Percentiles rank a stretch among this genome's conserved stretches.
These are phyloP conservation scores for Candida albicans DNA, from an alignment of 1,139 yeast genomes.

Conservation along the genomic window DNA sequence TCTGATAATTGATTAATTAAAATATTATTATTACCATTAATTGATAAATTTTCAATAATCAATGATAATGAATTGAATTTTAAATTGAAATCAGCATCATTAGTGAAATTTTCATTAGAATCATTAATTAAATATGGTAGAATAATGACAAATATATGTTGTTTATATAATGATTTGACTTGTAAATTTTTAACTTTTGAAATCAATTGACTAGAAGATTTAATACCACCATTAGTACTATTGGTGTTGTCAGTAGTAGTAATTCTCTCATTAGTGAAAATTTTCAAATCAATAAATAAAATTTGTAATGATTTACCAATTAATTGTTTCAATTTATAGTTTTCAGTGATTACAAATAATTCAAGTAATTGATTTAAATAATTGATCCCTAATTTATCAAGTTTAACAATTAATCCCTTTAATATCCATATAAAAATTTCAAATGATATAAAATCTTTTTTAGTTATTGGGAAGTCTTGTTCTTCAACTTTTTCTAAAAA, in stretches of 20 bases:
- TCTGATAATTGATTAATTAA: conserved; percentile 46
- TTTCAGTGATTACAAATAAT: conserved; percentile 44
- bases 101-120: conserved; percentile 18
- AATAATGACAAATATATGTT: conserved; percentile 63
- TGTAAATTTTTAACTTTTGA: conserved; percentile 56
- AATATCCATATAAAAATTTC: conserved; percentile 69
- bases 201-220: conserved; percentile 29
- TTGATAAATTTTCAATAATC: conserved; percentile 56
- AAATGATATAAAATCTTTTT: conserved; percentile 21
- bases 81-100: conserved; percentile 24
- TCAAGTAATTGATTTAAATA: conserved; percentile 39
- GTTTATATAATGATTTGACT: conserved; percentile 71
- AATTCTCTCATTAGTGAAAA: conserved; percentile 42
- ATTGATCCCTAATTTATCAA: conserved; percentile 48
- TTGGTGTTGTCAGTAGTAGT: no score
- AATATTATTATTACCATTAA: conserved; percentile 9
- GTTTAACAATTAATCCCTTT: conserved; percentile 66
- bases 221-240: conserved; percentile 13
- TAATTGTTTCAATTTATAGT: conserved; percentile 10
- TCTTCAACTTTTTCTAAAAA: neutral
- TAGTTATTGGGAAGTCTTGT: neutral
- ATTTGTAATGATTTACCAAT: conserved; percentile 63
- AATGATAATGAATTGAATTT: conserved; percentile 67
- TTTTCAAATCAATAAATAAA: conserved; percentile 62
- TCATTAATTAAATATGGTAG: conserved; percentile 49